Base-by-base conservation (phyloP, 2,329 filamentous ascomycete genomes). In the Trichophaea hybrida region DNA sequence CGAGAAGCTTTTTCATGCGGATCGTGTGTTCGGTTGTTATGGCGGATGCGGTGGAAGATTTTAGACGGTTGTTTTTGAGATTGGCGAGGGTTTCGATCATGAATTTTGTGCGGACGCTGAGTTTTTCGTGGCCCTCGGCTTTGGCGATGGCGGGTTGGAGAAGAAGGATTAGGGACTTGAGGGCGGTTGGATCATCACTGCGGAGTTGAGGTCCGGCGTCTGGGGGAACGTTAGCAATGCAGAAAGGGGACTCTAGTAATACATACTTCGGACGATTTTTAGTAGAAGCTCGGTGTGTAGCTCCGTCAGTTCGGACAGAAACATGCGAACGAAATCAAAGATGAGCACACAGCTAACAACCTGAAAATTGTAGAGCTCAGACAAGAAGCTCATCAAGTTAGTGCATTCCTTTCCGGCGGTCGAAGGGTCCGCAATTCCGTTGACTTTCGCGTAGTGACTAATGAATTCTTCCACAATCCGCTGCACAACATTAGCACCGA, bases 81-180 rank as follows among this genome's bases (percentile, higher is more conserved):
- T 95, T 88, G 61, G 86, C 88, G 71, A 98, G 95, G 0, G 86
- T 93, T 69, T 97, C 91, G 55, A 98, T 86, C 90, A 97, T 97
- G 73, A 96, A 96, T 66, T 86, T 94, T 1, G 91, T 96, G 59
- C 93, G 83, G 7, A 90, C 86, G 1, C 89, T 91, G 33, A 95
- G 75, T 17, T 82, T 85, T 10, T 76, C 75, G 5, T 15, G 8
- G 68, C 86, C 81, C 4, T 85, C 86, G 38, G 78, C 75, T 61
- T 81, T 82, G 0, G 80, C 76, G 2, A 90, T 80, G 1, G 84
- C 81, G 24, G 84, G 82, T 65, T 88, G 86, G 60, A 97, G 79
- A 54, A 88, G 77, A 8, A 84, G 75, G 5, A 95, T 84, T 63
- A 98, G 93, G 63, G 94, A 88, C 71, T 94, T 95, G 54, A 98